Evolutionary conservation across 1,284 basidiomycete species (phyloP), one percentile per base, ranked within the genome.

Genomic region (Rhizopogon hawkerae): DNA sequence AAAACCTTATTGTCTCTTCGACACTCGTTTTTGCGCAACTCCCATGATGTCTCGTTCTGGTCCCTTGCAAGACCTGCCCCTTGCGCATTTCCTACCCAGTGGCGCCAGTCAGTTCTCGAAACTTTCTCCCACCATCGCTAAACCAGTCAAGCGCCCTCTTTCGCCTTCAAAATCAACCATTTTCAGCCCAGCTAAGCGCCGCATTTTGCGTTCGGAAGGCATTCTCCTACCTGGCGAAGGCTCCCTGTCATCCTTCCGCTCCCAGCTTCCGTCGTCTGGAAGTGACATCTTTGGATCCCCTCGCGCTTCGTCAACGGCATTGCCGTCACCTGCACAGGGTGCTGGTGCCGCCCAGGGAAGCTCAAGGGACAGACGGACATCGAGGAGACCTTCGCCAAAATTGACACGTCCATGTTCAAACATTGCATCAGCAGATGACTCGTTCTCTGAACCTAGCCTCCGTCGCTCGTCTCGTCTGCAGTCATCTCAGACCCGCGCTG

Each of bases 161-260:
- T 83, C 79, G 41, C 81, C 79, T 1, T 71, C 69, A 35, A 65
- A 59, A 26, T 68, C 71, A n/a, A 64, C 59, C 18, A 62, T 73
- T 42, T 71, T 75, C 54, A 83, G 74, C 56, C 83, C 84, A 23
- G 72, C 79, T 23, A 88, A 88, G 61, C 78, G 85, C 35, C 80
- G 85, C 39, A 77, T 87, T 50, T 71, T 87, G 48, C 72, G 68
- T 51, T 71, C 71, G 41, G 80, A 83, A 58, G 77, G 75, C 47
- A 64, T 76, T 47, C 62, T 68, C 5, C 65, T 69, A 5, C 59
- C 68, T 39, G 29, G 41, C 13, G 29, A 69, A 69, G 56, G 58
- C 62, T 3, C 49, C 51, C 44, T 8, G 8, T 46, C 21, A 13
- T 13, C 13, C 5, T 46, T 42, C 11, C 42, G n/a, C 26, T 10